Percentiles rank a stretch among this genome's conserved stretches.
These are phyloP conservation scores for Aureococcus anophagefferens DNA, from an alignment of 108 stramenopile species.

Conservation along the genomic window DNA sequence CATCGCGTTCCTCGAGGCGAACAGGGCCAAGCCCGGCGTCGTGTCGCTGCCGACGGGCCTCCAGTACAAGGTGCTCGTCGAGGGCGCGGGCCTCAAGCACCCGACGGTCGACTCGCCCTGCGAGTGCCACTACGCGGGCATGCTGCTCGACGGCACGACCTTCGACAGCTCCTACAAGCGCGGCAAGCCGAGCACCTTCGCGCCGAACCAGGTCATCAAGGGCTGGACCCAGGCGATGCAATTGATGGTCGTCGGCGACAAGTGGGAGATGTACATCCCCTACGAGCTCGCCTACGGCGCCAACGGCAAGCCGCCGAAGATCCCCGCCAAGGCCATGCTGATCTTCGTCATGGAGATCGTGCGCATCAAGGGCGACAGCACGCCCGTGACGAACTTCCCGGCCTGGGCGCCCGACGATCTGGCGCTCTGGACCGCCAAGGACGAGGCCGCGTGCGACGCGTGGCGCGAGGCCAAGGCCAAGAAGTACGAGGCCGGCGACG, in stretches of 20 bases:
- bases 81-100: not conserved
- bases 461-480: not conserved
- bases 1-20: conserved; percentile 7
- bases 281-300: conserved; percentile 65
- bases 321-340: conserved; percentile 59
- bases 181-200: conserved; percentile 36
- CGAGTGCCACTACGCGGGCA: conserved; percentile 12
- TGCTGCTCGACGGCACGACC: conserved; percentile 22
- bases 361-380: not conserved
- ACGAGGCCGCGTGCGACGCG: not conserved
- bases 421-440: not conserved
- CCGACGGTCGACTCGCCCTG: conserved; percentile 7
- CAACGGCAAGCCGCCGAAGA: conserved; percentile 56
- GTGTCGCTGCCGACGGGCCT: conserved; percentile 7
- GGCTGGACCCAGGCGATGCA: conserved; percentile 44
- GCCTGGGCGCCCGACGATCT: no score
- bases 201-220: conserved; percentile 38
- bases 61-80: conserved; percentile 11
- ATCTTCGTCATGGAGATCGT: conserved; percentile 66
- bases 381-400: no score
- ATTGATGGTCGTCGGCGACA: conserved; percentile 40
- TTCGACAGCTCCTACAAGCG: conserved; percentile 34
- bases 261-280: conserved; percentile 54
- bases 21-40: conserved; percentile 10
- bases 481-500: not conserved